Evolutionary conservation across 2,329 filamentous ascomycete species (phyloP).

Genomic region (Helicocarpus griseus): DNA sequence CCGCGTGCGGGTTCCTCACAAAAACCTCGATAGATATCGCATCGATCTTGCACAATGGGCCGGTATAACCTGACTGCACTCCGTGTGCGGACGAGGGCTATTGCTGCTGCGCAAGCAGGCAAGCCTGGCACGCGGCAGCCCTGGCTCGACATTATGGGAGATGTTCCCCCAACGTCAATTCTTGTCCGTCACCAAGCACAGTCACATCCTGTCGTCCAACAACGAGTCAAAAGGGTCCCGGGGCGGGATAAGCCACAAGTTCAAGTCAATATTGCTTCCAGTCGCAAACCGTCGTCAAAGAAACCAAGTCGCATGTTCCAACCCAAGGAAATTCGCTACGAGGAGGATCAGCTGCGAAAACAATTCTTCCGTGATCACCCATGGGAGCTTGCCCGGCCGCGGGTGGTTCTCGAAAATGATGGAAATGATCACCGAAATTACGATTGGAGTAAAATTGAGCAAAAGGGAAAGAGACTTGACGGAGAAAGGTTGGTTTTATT

Average conservation of each 20-base stretch:
- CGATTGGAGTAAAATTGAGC: slow-evolving; percentile 71
- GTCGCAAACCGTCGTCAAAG: slow-evolving; percentile 37
- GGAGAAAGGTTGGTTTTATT: slow-evolving; percentile 64
- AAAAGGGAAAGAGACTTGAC: slow-evolving; percentile 65
- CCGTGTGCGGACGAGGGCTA: slow-evolving; percentile 34
- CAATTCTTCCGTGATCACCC: slow-evolving; percentile 91
- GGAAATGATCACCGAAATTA: slow-evolving; percentile 67
- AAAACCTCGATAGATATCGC: not conserved
- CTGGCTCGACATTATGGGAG: slow-evolving; percentile 49
- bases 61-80: slow-evolving; percentile 39
- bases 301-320: slow-evolving; percentile 70
- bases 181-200: slow-evolving; percentile 49
- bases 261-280: slow-evolving; percentile 27
- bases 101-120: slow-evolving; percentile 27
- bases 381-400: slow-evolving; percentile 88
- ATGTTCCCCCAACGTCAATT: slow-evolving; percentile 51
- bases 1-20: not conserved
- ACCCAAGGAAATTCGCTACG: slow-evolving; percentile 66
- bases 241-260: slow-evolving; percentile 21
- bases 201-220: slow-evolving; percentile 33
- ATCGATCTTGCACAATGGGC: slow-evolving; percentile 27
- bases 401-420: slow-evolving; percentile 73
- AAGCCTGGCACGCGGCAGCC: slow-evolving; percentile 27
- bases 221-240: slow-evolving; percentile 20
- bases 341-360: slow-evolving; percentile 70